Evolutionary conservation across 306 rosid genomes (phyloP).

Genomic region (Trifolium fragiferum): DNA sequence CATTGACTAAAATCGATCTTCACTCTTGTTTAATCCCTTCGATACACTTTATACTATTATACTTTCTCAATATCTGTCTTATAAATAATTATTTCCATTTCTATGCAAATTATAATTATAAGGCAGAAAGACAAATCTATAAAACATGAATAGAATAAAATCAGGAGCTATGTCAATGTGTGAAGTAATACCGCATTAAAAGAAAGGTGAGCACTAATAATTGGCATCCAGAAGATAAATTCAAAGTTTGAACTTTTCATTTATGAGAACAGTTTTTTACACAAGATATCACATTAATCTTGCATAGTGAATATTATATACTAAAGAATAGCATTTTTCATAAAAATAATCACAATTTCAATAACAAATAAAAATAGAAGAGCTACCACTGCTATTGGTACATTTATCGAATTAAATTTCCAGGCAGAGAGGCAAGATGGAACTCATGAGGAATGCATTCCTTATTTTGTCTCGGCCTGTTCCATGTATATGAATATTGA

Average conservation of each 20-base stretch:
- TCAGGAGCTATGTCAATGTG: background rate
- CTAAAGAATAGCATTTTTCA: background rate
- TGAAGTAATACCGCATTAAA: background rate
- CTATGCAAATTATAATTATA: background rate
- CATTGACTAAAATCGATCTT: too few species aligned
- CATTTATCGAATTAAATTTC: background rate
- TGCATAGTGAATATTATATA: background rate
- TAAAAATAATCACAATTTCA: background rate
- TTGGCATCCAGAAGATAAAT: background rate
- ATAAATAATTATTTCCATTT: background rate
- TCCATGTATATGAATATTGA: slow-evolving; percentile 1
- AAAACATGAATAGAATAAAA: background rate
- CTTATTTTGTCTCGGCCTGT: slow-evolving; percentile 14
- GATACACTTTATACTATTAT: background rate
- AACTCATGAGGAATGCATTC: slow-evolving; percentile 19
- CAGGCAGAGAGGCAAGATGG: slow-evolving; percentile 6
- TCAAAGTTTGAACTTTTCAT: slow-evolving; percentile 29
- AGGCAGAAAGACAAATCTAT: background rate
- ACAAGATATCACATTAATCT: slow-evolving; percentile 1
- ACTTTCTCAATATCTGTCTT: background rate
- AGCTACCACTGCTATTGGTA: background rate
- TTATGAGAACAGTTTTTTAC: slow-evolving; percentile 21
- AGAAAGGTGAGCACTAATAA: background rate
- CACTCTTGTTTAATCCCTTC: background rate
- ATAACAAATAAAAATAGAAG: background rate